Conservation (phyloP, 75 land plant species). For the Isoetes taiwanensis region DNA sequence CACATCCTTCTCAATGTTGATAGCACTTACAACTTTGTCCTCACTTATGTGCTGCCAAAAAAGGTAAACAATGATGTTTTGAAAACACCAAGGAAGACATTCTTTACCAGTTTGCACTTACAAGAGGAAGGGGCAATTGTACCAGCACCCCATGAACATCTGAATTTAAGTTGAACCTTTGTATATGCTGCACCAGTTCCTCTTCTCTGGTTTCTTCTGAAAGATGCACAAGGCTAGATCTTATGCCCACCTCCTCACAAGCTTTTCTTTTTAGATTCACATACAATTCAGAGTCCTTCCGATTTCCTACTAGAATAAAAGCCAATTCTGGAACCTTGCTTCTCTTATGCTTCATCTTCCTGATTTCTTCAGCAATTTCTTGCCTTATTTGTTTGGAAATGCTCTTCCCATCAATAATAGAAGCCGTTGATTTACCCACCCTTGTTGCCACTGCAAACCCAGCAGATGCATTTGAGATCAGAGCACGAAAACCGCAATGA, state of each 20-base stretch:
- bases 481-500: no score
- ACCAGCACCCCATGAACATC: neutral
- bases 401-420: neutral
- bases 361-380: neutral
- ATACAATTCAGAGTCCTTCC: neutral
- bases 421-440: no score
- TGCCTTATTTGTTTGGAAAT: neutral
- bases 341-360: neutral
- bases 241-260: neutral
- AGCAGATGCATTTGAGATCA: no score
- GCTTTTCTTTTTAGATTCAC: neutral
- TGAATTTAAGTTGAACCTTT: neutral
- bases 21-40: neutral
- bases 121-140: neutral
- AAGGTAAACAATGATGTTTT: neutral
- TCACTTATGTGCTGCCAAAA: neutral
- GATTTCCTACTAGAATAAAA: neutral
- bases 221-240: neutral
- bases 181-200: neutral
- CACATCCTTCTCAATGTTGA: constrained; percentile 1
- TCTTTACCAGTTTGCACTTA: neutral
- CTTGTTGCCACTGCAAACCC: no score
- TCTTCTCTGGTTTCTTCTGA: neutral
- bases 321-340: neutral
- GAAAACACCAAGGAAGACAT: no score